phyloP scores from a whole-genome alignment of 805 yeast species.

The Wickerhamiella hasegawae region DNA sequence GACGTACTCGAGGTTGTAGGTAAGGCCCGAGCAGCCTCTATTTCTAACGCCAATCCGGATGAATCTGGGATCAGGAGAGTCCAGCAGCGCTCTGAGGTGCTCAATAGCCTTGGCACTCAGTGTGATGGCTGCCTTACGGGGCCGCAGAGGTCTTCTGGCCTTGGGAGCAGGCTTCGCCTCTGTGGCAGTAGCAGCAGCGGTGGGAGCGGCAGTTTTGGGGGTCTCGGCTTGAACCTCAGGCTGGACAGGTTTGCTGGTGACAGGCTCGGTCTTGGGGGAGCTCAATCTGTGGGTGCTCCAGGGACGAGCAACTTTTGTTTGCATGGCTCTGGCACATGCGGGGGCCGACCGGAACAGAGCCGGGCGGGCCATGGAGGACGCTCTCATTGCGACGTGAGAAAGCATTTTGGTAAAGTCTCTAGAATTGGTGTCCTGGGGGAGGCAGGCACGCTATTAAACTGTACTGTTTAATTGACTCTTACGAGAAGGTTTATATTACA shows the following conservation, averaged over 20 bases:
- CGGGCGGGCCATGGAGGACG: too few species aligned
- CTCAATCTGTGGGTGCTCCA: slow-evolving; percentile 16
- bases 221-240: background rate
- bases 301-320: slow-evolving; percentile 12
- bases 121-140: slow-evolving; percentile 80
- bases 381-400: too few species aligned
- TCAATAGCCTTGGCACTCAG: slow-evolving; percentile 58
- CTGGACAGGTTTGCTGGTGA: background rate
- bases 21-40: slow-evolving; percentile 91
- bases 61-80: slow-evolving; percentile 75
- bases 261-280: background rate
- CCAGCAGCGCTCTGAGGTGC: slow-evolving; percentile 51
- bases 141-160: slow-evolving; percentile 43
- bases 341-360: too few species aligned
- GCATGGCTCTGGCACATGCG: slow-evolving; percentile 5
- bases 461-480: too few species aligned
- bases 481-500: too few species aligned
- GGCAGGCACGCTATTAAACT: too few species aligned
- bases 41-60: slow-evolving; percentile 89
- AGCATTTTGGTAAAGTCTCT: too few species aligned
- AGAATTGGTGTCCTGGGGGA: too few species aligned
- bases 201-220: background rate
- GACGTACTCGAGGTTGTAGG: slow-evolving; percentile 84
- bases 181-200: slow-evolving; percentile 1
- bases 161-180: slow-evolving; percentile 1